Evolutionary conservation across 2,329 filamentous ascomycete species (phyloP).

Genomic region (Elsinoe batatas): DNA sequence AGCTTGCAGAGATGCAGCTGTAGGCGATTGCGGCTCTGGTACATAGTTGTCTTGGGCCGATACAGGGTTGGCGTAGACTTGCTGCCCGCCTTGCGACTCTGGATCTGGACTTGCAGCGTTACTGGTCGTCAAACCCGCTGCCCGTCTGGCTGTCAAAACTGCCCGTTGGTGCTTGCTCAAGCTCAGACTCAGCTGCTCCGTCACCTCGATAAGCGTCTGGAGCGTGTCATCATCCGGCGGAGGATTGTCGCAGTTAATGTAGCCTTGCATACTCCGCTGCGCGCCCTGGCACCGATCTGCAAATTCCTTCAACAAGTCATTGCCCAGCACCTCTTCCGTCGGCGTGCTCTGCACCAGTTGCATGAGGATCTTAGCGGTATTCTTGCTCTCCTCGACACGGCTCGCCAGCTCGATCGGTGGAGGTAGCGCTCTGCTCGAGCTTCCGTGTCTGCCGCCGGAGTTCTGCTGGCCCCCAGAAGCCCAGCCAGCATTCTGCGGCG

Average conservation of each 20-base stretch:
- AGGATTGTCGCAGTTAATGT: constrained; percentile 72
- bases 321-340: constrained; percentile 60
- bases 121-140: constrained; percentile 17
- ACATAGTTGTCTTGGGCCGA: background rate
- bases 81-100: constrained; percentile 12
- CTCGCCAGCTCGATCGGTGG: constrained; percentile 66
- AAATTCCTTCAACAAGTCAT: constrained; percentile 91
- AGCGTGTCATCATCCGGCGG: constrained; percentile 87
- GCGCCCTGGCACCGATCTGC: constrained; percentile 74
- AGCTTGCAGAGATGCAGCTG: constrained; percentile 2
- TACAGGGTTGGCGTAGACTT: background rate
- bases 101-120: constrained; percentile 20
- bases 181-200: constrained; percentile 77
- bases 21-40: constrained; percentile 1
- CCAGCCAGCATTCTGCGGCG: constrained; percentile 11
- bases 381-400: constrained; percentile 80
- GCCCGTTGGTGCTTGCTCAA: constrained; percentile 78
- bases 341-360: constrained; percentile 85
- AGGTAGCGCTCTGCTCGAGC: constrained; percentile 38
- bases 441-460: constrained; percentile 9
- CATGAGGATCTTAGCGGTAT: constrained; percentile 81
- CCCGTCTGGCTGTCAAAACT: constrained; percentile 49
- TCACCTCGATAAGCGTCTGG: constrained; percentile 85
- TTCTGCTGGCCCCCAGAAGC: constrained; percentile 11
- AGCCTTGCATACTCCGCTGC: constrained; percentile 70